These are phyloP conservation scores for Talaromyces thailandensis DNA, from an alignment of 495 filamentous ascomycete genomes.

Conservation along the genomic window DNA sequence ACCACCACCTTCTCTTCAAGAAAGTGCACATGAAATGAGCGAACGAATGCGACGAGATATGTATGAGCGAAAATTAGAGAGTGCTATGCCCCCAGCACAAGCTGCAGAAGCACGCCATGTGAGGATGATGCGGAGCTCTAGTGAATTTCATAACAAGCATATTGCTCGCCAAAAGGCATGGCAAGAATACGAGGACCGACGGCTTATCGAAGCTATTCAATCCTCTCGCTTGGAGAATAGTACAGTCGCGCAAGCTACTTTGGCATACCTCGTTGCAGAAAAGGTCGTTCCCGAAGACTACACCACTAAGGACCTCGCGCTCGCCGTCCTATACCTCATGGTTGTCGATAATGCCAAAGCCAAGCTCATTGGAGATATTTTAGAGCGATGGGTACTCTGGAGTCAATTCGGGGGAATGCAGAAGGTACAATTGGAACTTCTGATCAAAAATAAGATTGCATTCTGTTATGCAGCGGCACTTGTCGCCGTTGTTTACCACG, in stretches of 20 bases:
- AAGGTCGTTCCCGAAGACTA: constrained; percentile 17
- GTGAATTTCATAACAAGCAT: background rate
- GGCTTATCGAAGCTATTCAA: constrained; percentile 44
- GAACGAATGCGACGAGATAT: constrained; percentile 24
- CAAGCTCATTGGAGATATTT: constrained; percentile 32
- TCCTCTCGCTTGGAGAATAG: constrained; percentile 45
- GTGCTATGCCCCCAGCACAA: constrained; percentile 33
- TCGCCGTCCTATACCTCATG: constrained; percentile 45
- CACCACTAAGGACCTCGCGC: constrained; percentile 28
- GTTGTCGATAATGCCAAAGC: constrained; percentile 40
- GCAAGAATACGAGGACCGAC: constrained; percentile 30
- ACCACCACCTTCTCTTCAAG: constrained; percentile 9
- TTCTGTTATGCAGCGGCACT: constrained; percentile 48
- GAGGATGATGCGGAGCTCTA: constrained; percentile 6
- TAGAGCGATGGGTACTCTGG: constrained; percentile 51
- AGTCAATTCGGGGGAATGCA: constrained; percentile 49
- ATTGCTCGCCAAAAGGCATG: constrained; percentile 25
- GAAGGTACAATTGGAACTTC: constrained; percentile 34
- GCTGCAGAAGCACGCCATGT: constrained; percentile 24
- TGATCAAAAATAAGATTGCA: constrained; percentile 31
- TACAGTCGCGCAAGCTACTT: constrained; percentile 38
- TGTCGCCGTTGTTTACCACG: constrained; percentile 39
- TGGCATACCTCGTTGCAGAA: constrained; percentile 34
- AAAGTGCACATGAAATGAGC: constrained; percentile 16
- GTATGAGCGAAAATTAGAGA: constrained; percentile 34